These are phyloP conservation scores for Neofusicoccum cordaticola DNA, from an alignment of 2,329 filamentous ascomycete genomes.

Conservation along the genomic window DNA sequence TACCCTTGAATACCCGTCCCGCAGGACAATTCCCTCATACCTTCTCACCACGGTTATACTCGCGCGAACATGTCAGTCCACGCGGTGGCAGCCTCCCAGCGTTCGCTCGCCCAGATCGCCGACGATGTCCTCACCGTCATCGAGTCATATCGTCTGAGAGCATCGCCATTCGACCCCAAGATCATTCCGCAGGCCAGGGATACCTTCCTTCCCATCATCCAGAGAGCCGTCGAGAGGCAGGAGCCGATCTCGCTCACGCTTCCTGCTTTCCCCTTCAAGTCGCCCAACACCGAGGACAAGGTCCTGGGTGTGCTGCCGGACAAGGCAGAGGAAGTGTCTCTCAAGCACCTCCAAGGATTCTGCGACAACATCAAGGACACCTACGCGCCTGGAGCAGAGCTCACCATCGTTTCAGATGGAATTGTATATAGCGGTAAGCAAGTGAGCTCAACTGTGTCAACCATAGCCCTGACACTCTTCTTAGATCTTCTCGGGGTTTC, in stretches of 20 bases:
- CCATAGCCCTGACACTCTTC: background rate
- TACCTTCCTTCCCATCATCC: constrained; percentile 15
- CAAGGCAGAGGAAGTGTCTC: constrained; percentile 42
- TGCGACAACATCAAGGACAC: constrained; percentile 39
- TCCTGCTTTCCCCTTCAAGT: constrained; percentile 63
- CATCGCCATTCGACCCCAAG: constrained; percentile 15
- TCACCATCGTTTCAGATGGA: constrained; percentile 45
- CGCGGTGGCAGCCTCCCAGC: background rate
- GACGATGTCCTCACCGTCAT: constrained; percentile 14
- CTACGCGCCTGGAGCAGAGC: constrained; percentile 41
- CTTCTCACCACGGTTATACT: background rate
- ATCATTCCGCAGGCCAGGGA: constrained; percentile 5
- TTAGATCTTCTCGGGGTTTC: constrained; percentile 41
- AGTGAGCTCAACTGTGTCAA: background rate
- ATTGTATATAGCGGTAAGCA: constrained; percentile 39
- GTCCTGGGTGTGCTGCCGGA: constrained; percentile 50
- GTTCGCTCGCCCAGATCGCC: background rate
- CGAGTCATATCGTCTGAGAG: constrained; percentile 14
- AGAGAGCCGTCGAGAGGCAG: constrained; percentile 26
- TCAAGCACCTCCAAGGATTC: constrained; percentile 40
- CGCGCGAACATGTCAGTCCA: constrained; percentile 3
- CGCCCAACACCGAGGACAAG: constrained; percentile 54
- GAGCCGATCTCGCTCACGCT: constrained; percentile 36
- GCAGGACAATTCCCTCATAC: background rate
- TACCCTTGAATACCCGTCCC: background rate